Conservation (phyloP, 129 eudicot genomes). For the Lactuca saligna region DNA sequence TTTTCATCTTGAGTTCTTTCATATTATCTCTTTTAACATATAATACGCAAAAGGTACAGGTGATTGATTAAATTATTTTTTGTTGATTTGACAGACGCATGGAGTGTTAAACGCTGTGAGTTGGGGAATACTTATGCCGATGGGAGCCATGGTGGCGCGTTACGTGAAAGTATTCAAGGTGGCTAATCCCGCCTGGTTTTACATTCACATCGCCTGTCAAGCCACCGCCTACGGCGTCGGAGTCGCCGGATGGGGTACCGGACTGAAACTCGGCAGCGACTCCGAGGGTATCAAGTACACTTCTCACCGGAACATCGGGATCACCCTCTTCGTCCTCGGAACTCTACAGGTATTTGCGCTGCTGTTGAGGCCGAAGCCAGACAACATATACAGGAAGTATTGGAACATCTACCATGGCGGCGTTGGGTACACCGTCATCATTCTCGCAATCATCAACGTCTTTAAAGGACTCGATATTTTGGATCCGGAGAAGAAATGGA, state of each 20-base stretch:
- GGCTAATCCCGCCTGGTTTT: slow-evolving; percentile 96
- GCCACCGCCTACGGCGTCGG: slow-evolving; percentile 72
- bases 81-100: slow-evolving; percentile 50
- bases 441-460: slow-evolving; percentile 48
- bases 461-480: slow-evolving; percentile 48
- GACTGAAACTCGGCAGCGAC: slow-evolving; percentile 62
- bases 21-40: not conserved
- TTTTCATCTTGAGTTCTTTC: not conserved
- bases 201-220: slow-evolving; percentile 75
- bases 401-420: slow-evolving; percentile 46
- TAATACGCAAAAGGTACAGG: not conserved
- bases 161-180: slow-evolving; percentile 82
- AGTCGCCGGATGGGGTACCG: slow-evolving; percentile 83
- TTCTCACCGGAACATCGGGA: slow-evolving; percentile 56
- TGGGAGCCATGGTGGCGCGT: slow-evolving; percentile 87
- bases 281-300: slow-evolving; percentile 44
- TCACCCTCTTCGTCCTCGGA: slow-evolving; percentile 57
- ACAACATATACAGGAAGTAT: slow-evolving; percentile 73
- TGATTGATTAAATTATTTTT: not conserved
- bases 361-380: slow-evolving; percentile 38
- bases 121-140: slow-evolving; percentile 92
- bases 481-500: slow-evolving; percentile 40
- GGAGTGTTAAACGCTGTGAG: slow-evolving; percentile 89
- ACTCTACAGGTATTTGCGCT: slow-evolving; percentile 62
- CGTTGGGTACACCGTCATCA: slow-evolving; percentile 47